A percentile compares a stretch with the other conserved stretches of the same genome.
Evolutionary conservation across 306 rosid species (phyloP).

Genomic region (Betula pendula): DNA sequence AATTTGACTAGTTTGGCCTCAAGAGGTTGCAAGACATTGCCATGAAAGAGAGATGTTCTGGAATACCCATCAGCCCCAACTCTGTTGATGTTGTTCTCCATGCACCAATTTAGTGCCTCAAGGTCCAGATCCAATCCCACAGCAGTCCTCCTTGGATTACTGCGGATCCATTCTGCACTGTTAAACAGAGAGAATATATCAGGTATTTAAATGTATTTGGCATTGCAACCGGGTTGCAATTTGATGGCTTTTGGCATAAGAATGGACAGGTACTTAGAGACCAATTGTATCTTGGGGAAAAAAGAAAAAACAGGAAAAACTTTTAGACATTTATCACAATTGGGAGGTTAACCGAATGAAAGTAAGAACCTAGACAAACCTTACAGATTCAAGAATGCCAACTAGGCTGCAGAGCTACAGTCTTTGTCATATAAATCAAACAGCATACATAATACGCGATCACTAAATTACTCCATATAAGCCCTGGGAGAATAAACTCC

Average conservation of each 20-base stretch:
- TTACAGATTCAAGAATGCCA: slow-evolving; percentile 6
- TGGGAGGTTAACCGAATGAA: not conserved
- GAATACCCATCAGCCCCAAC: slow-evolving; percentile 71
- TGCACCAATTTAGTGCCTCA: slow-evolving; percentile 83
- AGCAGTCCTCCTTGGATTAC: slow-evolving; percentile 76
- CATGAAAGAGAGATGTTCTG: slow-evolving; percentile 82
- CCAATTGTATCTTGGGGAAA: not conserved
- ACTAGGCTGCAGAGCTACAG: slow-evolving; percentile 9
- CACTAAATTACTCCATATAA: not conserved
- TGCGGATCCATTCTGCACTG: slow-evolving; percentile 84
- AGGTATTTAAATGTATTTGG: slow-evolving; percentile 13
- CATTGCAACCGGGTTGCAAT: slow-evolving; percentile 4
- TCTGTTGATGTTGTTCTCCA: slow-evolving; percentile 70
- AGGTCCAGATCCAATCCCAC: slow-evolving; percentile 81
- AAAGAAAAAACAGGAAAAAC: not conserved
- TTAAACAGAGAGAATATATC: slow-evolving; percentile 25
- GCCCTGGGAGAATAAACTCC: not conserved
- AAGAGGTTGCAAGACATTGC: slow-evolving; percentile 76
- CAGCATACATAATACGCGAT: not conserved
- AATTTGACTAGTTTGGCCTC: slow-evolving; percentile 61
- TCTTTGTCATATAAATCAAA: slow-evolving; percentile 3
- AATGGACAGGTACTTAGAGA: too few relatives aligned
- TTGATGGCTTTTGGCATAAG: not conserved
- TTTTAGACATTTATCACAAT: not conserved
- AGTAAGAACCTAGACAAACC: not conserved